Evolutionary conservation across 2,329 filamentous ascomycete genomes (phyloP).

Genomic region (Alternaria sp.): DNA sequence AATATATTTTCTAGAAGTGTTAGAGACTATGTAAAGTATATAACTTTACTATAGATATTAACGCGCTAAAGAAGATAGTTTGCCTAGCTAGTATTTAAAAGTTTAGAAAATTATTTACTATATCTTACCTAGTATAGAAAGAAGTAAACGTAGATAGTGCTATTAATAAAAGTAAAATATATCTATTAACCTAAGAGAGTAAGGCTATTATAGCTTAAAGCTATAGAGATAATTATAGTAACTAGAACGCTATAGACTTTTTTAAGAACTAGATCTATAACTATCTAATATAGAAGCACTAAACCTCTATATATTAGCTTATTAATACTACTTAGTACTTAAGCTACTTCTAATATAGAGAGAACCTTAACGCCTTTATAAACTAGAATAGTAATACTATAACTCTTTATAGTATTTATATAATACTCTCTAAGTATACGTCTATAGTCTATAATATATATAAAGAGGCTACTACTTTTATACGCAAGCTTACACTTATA

Average conservation of each 20-base stretch:
- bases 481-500: neutral
- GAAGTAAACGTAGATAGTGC: too few relatives aligned
- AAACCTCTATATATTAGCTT: neutral
- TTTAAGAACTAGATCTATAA: neutral
- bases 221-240: too few relatives aligned
- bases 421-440: too few relatives aligned
- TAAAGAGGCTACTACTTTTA: neutral
- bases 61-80: neutral
- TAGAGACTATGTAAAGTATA: neutral
- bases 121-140: neutral
- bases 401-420: neutral
- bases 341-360: neutral
- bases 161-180: too few relatives aligned
- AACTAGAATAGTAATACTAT: too few relatives aligned
- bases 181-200: too few relatives aligned
- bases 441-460: too few relatives aligned
- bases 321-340: neutral
- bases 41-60: neutral
- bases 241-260: too few relatives aligned
- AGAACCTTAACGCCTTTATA: neutral
- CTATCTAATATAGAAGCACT: neutral
- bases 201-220: too few relatives aligned
- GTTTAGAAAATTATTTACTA: neutral
- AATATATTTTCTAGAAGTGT: too few relatives aligned
- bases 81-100: neutral